These are phyloP conservation scores for Penicillium parvum DNA, from an alignment of 495 filamentous ascomycete species.

Conservation along the genomic window DNA sequence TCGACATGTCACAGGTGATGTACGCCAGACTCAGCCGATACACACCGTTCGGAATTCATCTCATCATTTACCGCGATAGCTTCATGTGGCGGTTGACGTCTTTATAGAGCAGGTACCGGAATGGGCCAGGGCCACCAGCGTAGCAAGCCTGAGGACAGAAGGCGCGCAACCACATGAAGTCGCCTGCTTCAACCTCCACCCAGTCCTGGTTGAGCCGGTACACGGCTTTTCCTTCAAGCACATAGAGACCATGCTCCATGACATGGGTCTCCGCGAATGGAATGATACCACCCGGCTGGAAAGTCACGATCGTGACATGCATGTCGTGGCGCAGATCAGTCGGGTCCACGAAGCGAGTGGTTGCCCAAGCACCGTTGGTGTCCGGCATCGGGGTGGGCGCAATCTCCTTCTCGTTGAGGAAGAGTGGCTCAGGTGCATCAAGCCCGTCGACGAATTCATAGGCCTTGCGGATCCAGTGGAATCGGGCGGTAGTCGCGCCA, in stretches of 20 bases:
- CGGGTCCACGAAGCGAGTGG: slow-evolving; percentile 24
- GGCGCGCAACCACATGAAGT: slow-evolving; percentile 32
- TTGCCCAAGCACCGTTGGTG: slow-evolving; percentile 24
- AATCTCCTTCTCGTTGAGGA: slow-evolving; percentile 26
- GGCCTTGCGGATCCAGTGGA: slow-evolving; percentile 27
- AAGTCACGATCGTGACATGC: slow-evolving; percentile 26
- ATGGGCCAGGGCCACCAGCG: slow-evolving; percentile 29
- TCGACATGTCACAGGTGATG: no score
- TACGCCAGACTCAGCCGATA: no score
- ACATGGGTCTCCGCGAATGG: slow-evolving; percentile 26
- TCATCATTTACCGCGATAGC: slow-evolving; percentile 18
- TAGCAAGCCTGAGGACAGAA: slow-evolving; percentile 32
- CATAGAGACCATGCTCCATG: slow-evolving; percentile 27
- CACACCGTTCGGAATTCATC: no score
- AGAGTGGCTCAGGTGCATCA: slow-evolving; percentile 18
- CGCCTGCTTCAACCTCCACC: slow-evolving; percentile 29
- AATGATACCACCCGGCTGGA: slow-evolving; percentile 24
- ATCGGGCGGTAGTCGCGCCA: slow-evolving; percentile 18
- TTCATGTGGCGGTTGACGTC: slow-evolving; percentile 33
- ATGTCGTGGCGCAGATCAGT: slow-evolving; percentile 27
- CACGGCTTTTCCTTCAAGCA: slow-evolving; percentile 27
- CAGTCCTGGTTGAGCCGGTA: slow-evolving; percentile 30
- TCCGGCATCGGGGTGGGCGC: slow-evolving; percentile 20
- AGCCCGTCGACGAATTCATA: slow-evolving; percentile 22
- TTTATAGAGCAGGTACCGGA: slow-evolving; percentile 31